phyloP scores from a whole-genome alignment of 2,329 filamentous ascomycete species.

The Colletotrichum sp. region DNA sequence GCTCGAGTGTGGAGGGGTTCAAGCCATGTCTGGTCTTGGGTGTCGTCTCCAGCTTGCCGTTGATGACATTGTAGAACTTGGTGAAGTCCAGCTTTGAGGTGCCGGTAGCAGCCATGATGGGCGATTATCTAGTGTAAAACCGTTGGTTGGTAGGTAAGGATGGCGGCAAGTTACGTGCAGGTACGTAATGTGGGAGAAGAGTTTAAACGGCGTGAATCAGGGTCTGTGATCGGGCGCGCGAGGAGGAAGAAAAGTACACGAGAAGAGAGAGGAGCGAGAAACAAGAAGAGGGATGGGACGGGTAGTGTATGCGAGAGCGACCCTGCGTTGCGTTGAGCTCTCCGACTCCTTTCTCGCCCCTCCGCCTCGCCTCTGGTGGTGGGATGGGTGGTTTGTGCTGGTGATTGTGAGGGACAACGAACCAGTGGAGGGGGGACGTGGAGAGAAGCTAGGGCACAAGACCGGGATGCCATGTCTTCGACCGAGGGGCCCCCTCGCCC shows the following conservation, averaged over 20 bases:
- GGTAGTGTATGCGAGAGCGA: background rate
- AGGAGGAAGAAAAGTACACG: background rate
- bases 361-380: background rate
- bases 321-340: background rate
- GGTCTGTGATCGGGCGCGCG: background rate
- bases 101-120: constrained; percentile 13
- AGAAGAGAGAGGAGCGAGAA: background rate
- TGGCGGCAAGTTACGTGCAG: background rate
- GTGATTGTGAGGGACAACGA: background rate
- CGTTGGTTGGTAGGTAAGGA: background rate
- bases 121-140: background rate
- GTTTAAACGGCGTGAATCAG: background rate
- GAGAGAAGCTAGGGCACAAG: background rate
- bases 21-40: constrained; percentile 49
- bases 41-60: constrained; percentile 50
- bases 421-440: constrained; percentile 7
- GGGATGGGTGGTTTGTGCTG: background rate
- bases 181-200: background rate
- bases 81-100: constrained; percentile 23
- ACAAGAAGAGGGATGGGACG: background rate
- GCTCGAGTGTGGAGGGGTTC: constrained; percentile 55
- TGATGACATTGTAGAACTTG: constrained; percentile 57
- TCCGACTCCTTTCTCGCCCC: background rate
- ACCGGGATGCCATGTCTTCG: constrained; percentile 4
- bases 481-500: background rate